A percentile compares a stretch with the other conserved stretches of the same genome.
These are phyloP conservation scores for Erodium trifolium DNA, from an alignment of 441 rosid species.

Conservation along the genomic window DNA sequence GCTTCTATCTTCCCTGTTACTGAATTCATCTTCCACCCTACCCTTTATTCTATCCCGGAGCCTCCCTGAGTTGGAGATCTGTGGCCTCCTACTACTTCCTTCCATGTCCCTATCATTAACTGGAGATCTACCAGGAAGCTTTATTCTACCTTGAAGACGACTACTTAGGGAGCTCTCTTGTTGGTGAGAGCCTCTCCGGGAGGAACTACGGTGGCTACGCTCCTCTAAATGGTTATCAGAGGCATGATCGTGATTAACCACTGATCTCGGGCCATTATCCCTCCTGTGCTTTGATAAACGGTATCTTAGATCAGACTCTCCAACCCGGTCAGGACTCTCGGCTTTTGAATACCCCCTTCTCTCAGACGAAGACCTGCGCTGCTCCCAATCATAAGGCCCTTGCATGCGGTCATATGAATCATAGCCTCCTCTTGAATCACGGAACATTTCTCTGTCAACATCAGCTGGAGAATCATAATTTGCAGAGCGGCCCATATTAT, in stretches of 20 bases:
- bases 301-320: constrained; percentile 57
- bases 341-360: constrained; percentile 38
- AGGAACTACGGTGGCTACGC: constrained; percentile 32
- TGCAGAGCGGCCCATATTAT: constrained; percentile 36
- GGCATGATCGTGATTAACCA: constrained; percentile 46
- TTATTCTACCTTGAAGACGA: constrained; percentile 79
- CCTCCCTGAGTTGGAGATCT: constrained; percentile 33
- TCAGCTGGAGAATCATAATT: constrained; percentile 42
- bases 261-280: constrained; percentile 61
- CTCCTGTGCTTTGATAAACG: constrained; percentile 61
- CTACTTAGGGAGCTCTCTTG: constrained; percentile 35
- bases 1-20: constrained; percentile 29
- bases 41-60: constrained; percentile 54
- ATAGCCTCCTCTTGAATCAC: constrained; percentile 30
- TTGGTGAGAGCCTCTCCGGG: constrained; percentile 39
- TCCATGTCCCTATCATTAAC: constrained; percentile 41
- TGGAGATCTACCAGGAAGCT: constrained; percentile 41
- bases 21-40: constrained; percentile 39
- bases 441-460: constrained; percentile 36
- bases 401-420: constrained; percentile 44
- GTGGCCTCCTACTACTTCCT: constrained; percentile 40
- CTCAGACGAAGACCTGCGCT: constrained; percentile 46
- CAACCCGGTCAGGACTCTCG: constrained; percentile 42
- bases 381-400: constrained; percentile 58
- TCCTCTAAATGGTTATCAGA: constrained; percentile 36